These are phyloP conservation scores for Fusarium brevicatenulatum DNA, from an alignment of 2,329 filamentous ascomycete species.

Conservation along the genomic window DNA sequence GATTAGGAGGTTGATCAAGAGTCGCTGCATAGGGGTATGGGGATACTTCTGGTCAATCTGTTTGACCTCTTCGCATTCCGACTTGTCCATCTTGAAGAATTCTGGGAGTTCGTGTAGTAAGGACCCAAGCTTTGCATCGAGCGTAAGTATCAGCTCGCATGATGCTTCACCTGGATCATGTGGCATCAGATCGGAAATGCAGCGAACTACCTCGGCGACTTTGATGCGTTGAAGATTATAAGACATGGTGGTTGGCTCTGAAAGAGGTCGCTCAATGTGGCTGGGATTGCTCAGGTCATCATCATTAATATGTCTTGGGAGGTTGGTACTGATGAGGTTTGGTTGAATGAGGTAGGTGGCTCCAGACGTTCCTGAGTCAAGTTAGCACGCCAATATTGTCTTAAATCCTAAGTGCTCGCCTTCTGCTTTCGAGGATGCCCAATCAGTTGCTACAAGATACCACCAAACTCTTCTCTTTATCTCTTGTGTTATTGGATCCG, in stretches of 20 bases:
- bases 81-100: background rate
- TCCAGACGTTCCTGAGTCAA: background rate
- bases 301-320: background rate
- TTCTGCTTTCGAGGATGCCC: background rate
- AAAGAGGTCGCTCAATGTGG: background rate
- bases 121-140: background rate
- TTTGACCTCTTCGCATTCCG: background rate
- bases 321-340: background rate
- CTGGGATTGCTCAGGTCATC: rapidly evolving
- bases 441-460: background rate
- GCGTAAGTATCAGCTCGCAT: background rate
- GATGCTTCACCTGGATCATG: background rate
- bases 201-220: background rate
- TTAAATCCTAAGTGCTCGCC: rapidly evolving
- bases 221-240: background rate
- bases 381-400: background rate
- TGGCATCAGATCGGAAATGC: background rate
- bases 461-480: background rate
- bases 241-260: background rate
- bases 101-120: background rate
- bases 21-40: background rate
- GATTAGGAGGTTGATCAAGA: background rate
- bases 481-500: background rate
- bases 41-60: background rate
- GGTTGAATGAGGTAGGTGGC: background rate